phyloP scores from a whole-genome alignment of 371 early-diverging fungal species.

The Mortierella sp. region DNA sequence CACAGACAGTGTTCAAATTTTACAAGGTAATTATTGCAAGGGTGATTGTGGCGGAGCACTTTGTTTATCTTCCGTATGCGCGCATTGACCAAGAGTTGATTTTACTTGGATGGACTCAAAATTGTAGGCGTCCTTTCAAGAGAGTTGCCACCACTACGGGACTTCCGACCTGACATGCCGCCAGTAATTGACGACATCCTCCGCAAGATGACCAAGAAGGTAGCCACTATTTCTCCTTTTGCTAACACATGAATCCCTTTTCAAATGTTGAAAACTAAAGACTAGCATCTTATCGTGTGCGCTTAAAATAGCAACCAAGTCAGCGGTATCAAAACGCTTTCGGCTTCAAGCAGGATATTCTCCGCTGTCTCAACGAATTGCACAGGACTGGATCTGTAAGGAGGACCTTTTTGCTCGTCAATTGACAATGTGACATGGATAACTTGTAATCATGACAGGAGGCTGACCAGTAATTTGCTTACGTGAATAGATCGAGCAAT shows the following conservation, averaged over 20 bases:
- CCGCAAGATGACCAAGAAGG: conserved; percentile 72
- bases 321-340: conserved; percentile 74
- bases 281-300: background rate
- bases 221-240: conserved; percentile 14
- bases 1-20: conserved; percentile 68
- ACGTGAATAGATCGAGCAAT: conserved; percentile 51
- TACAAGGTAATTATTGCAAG: conserved; percentile 57
- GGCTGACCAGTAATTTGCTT: background rate
- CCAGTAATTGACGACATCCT: conserved; percentile 63
- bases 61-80: background rate
- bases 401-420: background rate
- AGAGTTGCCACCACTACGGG: conserved; percentile 62
- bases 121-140: conserved; percentile 60
- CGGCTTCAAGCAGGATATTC: conserved; percentile 70
- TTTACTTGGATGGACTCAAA: background rate
- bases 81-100: background rate
- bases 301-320: conserved; percentile 64
- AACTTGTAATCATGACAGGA: background rate
- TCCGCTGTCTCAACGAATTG: conserved; percentile 63
- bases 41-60: background rate
- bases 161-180: conserved; percentile 64
- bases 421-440: no score
- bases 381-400: conserved; percentile 41
- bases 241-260: background rate
- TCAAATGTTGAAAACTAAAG: no score